Evolutionary conservation across 1,284 basidiomycete genomes (phyloP).

Genomic region (Neotropicomus parvogracilis): DNA sequence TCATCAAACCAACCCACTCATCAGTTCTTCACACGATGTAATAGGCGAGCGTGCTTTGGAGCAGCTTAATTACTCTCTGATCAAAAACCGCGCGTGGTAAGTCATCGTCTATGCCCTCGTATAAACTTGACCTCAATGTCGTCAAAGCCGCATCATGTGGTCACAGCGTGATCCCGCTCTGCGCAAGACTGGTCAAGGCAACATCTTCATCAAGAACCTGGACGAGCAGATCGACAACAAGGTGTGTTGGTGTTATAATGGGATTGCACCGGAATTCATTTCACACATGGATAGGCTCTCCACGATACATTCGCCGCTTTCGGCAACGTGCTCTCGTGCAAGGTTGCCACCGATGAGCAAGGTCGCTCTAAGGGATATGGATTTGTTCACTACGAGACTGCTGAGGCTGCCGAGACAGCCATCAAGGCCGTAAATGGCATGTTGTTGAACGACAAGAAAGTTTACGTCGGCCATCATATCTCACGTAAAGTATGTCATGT

Average conservation of each 20-base stretch:
- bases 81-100: slow-evolving; percentile 95
- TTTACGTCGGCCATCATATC: slow-evolving; percentile 97
- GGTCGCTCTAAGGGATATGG: slow-evolving; percentile 96
- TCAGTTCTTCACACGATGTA: slow-evolving; percentile 13
- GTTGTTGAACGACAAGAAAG: slow-evolving; percentile 99
- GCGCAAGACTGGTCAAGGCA: slow-evolving; percentile 99
- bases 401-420: slow-evolving; percentile 92
- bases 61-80: slow-evolving; percentile 98
- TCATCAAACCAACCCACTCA: slow-evolving; percentile 14
- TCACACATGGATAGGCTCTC: slow-evolving; percentile 62
- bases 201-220: slow-evolving; percentile 99
- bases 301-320: slow-evolving; percentile 99
- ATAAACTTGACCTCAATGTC: slow-evolving; percentile 4
- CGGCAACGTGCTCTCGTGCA: slow-evolving; percentile 98
- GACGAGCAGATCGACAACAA: slow-evolving; percentile 99
- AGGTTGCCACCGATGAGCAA: slow-evolving; percentile 93
- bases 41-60: slow-evolving; percentile 93
- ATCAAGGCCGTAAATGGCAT: slow-evolving; percentile 99
- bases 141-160: slow-evolving; percentile 96
- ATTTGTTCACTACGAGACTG: slow-evolving; percentile 98
- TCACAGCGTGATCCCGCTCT: slow-evolving; percentile 99
- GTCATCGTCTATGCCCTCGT: slow-evolving; percentile 17
- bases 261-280: background rate
- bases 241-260: slow-evolving; percentile 39
- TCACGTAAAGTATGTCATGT: slow-evolving; percentile 77